Evolutionary conservation across 202 grass and related monocot genomes (phyloP).

Genomic region (Cymbopogon flexuosus): DNA sequence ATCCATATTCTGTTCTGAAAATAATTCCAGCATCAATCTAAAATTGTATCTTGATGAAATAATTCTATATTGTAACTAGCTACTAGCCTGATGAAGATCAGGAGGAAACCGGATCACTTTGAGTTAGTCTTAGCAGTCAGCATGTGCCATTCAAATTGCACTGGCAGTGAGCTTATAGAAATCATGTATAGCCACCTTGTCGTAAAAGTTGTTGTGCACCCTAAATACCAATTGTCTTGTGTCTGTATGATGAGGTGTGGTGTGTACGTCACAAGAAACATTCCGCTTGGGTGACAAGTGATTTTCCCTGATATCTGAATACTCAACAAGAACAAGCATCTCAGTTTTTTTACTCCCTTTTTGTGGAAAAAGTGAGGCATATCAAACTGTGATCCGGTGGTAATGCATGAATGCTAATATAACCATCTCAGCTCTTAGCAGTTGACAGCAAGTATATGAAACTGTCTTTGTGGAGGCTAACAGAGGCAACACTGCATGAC

Average conservation of each 20-base stretch:
- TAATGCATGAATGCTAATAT: neutral
- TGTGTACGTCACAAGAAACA: neutral
- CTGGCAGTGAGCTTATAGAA: neutral
- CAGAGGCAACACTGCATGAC: neutral
- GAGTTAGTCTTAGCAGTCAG: neutral
- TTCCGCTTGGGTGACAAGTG: neutral
- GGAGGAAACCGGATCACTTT: neutral
- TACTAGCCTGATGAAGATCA: neutral
- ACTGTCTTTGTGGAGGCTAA: neutral
- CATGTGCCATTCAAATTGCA: neutral
- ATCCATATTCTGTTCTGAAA: neutral
- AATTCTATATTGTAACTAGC: too few relatives aligned
- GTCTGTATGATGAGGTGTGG: neutral
- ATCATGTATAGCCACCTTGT: neutral
- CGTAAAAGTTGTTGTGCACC: neutral
- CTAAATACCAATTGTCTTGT: neutral
- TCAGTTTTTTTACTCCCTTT: neutral
- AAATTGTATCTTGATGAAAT: neutral
- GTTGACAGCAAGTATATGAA: neutral
- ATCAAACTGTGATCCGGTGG: neutral
- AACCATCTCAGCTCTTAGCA: conserved; percentile 5
- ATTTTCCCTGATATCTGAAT: neutral
- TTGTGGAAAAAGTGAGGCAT: neutral
- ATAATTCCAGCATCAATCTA: neutral
- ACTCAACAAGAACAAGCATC: neutral